Base-by-base conservation (phyloP, 164 flowering plant genomes). In the Umbilicus rupestris region DNA sequence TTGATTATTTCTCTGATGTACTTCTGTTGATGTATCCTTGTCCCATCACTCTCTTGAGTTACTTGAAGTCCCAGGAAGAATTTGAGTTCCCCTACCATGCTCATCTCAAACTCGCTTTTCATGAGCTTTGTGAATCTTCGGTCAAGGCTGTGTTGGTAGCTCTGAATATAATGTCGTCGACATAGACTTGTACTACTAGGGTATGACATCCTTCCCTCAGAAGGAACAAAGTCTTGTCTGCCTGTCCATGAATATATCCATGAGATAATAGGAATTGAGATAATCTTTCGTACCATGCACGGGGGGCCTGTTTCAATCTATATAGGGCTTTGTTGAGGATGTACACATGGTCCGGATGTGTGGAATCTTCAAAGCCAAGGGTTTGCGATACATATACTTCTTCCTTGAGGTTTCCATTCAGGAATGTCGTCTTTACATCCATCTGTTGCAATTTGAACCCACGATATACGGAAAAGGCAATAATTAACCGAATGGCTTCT, bases 51-150 rank as follows among this genome's bases (percentile, higher is more conserved):
- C 5, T 20, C 28, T 39, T 63, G 66, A 10, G 22, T 63, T 9
- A 63, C 42, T n/a, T 63, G 46, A 44, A 63, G 19, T 6, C 46
- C 29, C 2, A 63, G 47, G 22, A 63, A 63, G 28, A 35, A 41
- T 12, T 63, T 63, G 7, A 63, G 47, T 20, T 63, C 66, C 9
- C 66, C 47, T 16, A 63, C 16, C 64, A 3, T 60, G 20, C 64
- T 60, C 64, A 60, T 60, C 20, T 60, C 39, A 0, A 60, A 63
- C 37, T 33, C 37, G 37, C 37, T 33, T 33, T 35, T 0, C 62
- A 58, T 58, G 1, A 20, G 2, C 1, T 58, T 24, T 8, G 62
- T 15, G 9, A 58, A 24, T 4, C 22, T 58, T 24, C 1, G 22
- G 33, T 20, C 31, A 58, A 24, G 17, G 9, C 5, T 17, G 16